Conservation (phyloP, 225 moss, liverwort and hornwort genomes). For the Marchantia polymorpha region DNA sequence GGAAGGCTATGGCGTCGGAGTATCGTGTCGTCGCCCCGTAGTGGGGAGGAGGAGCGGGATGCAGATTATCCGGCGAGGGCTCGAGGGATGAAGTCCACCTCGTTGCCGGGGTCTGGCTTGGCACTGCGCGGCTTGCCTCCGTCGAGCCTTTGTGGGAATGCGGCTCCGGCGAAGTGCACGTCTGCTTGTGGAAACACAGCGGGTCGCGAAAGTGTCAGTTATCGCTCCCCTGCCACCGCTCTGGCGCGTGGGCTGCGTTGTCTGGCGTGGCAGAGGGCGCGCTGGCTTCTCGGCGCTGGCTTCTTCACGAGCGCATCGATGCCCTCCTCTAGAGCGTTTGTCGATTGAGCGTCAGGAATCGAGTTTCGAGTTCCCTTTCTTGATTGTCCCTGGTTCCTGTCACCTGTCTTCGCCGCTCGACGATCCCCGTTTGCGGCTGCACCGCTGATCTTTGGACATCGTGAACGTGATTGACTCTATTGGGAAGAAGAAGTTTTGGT, state of each 20-base stretch:
- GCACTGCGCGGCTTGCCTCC: too few species aligned
- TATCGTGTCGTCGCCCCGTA: neutral
- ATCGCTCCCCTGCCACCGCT: neutral
- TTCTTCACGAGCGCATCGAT: neutral
- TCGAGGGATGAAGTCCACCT: neutral
- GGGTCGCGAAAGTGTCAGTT: slow-evolving; percentile 17
- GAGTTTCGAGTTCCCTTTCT: neutral
- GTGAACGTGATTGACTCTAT: neutral
- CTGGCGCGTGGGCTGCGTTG: neutral
- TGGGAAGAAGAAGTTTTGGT: too few species aligned
- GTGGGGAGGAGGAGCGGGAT: neutral
- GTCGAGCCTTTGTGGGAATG: neutral
- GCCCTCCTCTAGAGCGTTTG: neutral
- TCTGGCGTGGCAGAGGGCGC: neutral
- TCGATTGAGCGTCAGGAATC: neutral
- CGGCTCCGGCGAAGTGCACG: neutral
- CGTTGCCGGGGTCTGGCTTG: neutral
- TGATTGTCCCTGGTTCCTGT: neutral
- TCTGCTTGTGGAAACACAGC: slow-evolving; percentile 12
- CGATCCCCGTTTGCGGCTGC: too few species aligned
- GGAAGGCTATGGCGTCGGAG: neutral
- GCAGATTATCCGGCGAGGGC: neutral
- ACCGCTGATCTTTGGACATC: neutral
- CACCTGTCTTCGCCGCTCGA: neutral
- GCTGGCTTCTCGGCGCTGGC: neutral